A percentile compares a stretch with the other conserved stretches of the same genome.
These are phyloP conservation scores for Bathelium albidoporum DNA, from an alignment of 495 filamentous ascomycete species.

Conservation along the genomic window DNA sequence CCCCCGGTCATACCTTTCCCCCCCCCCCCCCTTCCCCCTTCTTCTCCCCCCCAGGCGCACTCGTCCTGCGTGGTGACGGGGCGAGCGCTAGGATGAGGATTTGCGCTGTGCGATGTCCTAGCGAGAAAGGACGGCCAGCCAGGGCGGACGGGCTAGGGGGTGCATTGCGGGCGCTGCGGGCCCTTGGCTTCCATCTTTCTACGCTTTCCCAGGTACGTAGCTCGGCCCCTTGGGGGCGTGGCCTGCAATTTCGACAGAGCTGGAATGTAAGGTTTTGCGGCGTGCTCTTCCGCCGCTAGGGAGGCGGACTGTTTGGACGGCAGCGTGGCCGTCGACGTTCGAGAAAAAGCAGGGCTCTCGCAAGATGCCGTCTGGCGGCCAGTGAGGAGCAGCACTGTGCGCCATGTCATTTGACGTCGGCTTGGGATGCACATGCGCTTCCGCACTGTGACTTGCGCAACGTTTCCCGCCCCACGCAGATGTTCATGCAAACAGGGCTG, in stretches of 20 bases:
- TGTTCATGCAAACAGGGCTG: background rate
- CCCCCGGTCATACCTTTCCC: too few species aligned
- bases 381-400: background rate
- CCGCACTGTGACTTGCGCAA: constrained; percentile 3
- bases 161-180: background rate
- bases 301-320: background rate
- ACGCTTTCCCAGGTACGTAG: background rate
- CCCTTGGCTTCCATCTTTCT: background rate
- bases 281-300: background rate
- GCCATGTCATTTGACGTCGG: constrained; percentile 1
- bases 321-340: background rate
- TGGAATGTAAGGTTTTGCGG: background rate
- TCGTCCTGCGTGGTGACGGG: background rate
- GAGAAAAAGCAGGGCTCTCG: background rate
- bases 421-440: background rate
- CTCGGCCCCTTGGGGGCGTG: too few species aligned
- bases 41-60: background rate
- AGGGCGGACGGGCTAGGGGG: background rate
- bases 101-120: background rate
- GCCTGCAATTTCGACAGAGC: background rate
- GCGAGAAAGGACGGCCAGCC: background rate
- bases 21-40: too few species aligned
- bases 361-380: background rate
- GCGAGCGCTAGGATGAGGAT: background rate
- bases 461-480: background rate